Evolutionary conservation across 306 rosid species (phyloP), one percentile per base, ranked within the genome.

Genomic region (Dryas alaskensis): DNA sequence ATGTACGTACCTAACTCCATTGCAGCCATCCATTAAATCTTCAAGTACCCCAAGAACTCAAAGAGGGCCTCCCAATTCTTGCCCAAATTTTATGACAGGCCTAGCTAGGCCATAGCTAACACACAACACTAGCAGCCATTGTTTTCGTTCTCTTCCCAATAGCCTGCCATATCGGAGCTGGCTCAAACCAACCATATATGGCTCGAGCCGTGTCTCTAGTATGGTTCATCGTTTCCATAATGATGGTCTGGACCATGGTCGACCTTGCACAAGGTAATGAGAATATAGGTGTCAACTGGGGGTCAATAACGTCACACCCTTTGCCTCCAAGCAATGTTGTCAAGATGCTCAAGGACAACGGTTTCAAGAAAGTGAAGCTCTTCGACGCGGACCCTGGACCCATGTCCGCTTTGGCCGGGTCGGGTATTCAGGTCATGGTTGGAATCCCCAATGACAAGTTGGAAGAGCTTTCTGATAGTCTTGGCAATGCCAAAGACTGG

Each of bases 251-350:
- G 53, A 62, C 19, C 73, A 62, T 67, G 42, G 57, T 71, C 31
- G 4, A 64, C 43, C 78, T 64, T 7, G 74, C 65, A 61, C 78
- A 65, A 43, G 68, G 80, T 8, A 31, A 31, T 31, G 37, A 31
- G 37, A 31, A 31, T 31, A 50, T 88, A 43, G 98, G 98, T 22
- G 82, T 88, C 43, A 93, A 91, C 42, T 91, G 96, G 98, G 98
- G 98, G 47, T 5, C 81, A n/a, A 51, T 85, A 47, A 42, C 90
- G 2, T 82, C 97, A 2, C 92, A 88, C 53, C 89, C 84, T 42
- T 7, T 89, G 75, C 31, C 54, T 13, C 86, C 97, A 4, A 59
- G 1, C 13, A 80, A 75, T 44, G 94, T 86, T 73, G 96, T 84
- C 40, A 72, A 84, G 0, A 14, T 91, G 86, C 43, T 93, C 10